phyloP scores from a whole-genome alignment of 2,329 filamentous ascomycete genomes.

The Fusarium sp. region DNA sequence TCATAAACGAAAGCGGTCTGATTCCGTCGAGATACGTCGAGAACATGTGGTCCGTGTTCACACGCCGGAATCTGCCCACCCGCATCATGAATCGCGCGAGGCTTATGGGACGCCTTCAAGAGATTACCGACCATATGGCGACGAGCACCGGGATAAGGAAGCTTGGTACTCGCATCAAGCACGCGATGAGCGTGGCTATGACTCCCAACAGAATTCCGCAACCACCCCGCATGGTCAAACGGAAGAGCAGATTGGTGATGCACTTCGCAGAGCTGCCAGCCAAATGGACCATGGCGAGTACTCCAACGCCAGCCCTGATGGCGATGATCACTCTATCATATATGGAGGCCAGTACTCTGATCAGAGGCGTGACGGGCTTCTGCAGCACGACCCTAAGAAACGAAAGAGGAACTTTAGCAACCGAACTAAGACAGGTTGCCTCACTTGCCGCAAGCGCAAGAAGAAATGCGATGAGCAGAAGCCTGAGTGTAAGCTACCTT shows the following conservation, averaged over 20 bases:
- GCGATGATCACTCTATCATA: constrained; percentile 61
- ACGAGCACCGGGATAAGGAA: constrained; percentile 63
- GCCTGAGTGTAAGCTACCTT: constrained; percentile 79
- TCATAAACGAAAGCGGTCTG: constrained; percentile 78
- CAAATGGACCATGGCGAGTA: constrained; percentile 64
- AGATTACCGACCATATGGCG: constrained; percentile 60
- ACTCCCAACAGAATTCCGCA: constrained; percentile 61
- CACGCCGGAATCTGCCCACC: constrained; percentile 51
- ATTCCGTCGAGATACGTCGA: constrained; percentile 65
- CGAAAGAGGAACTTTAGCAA: constrained; percentile 90
- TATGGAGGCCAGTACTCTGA: constrained; percentile 61
- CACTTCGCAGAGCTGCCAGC: constrained; percentile 58
- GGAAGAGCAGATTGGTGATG: constrained; percentile 64
- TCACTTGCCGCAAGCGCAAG: constrained; percentile 91
- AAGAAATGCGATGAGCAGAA: constrained; percentile 98
- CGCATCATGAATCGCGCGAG: constrained; percentile 57
- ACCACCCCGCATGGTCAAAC: constrained; percentile 60
- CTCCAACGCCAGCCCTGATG: constrained; percentile 66
- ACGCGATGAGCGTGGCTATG: constrained; percentile 62
- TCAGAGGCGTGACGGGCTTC: constrained; percentile 61
- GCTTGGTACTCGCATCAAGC: constrained; percentile 62
- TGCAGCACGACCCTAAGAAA: constrained; percentile 74
- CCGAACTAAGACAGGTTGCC: constrained; percentile 93
- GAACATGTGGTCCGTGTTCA: constrained; percentile 52
- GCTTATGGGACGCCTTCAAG: constrained; percentile 58